A percentile compares a stretch with the other conserved stretches of the same genome.
These are phyloP conservation scores for Coccomyxa subellipsoidea DNA, from an alignment of 163 green algal genomes.

Conservation along the genomic window DNA sequence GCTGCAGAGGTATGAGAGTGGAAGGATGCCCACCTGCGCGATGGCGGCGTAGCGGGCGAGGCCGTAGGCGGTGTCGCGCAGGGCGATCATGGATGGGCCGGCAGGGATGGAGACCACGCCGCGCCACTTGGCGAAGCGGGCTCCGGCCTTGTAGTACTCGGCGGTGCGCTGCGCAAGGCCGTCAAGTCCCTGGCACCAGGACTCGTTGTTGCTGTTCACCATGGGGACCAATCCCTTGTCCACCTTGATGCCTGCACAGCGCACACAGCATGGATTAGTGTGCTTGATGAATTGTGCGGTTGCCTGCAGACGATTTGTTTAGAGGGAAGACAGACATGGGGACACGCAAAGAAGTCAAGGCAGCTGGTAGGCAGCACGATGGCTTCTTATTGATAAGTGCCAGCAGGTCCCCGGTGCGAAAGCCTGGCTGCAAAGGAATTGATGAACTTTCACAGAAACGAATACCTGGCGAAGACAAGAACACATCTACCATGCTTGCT, in stretches of 20 bases:
- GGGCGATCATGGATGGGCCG: conserved; percentile 84
- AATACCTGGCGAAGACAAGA: too few relatives aligned
- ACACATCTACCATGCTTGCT: too few relatives aligned
- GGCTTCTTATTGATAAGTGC: too few relatives aligned
- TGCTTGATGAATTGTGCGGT: too few relatives aligned
- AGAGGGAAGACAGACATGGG: neutral
- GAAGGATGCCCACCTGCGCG: conserved; percentile 57
- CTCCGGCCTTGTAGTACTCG: conserved; percentile 98
- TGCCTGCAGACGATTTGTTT: too few relatives aligned
- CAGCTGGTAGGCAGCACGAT: too few relatives aligned
- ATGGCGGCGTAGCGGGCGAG: conserved; percentile 98
- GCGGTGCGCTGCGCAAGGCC: conserved; percentile 88
- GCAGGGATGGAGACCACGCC: conserved; percentile 91
- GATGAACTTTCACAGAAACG: too few relatives aligned
- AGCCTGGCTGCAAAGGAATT: too few relatives aligned
- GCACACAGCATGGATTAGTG: neutral
- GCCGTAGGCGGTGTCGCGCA: conserved; percentile 87
- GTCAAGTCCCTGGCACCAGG: conserved; percentile 98
- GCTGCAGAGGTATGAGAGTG: neutral
- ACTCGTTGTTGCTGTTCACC: conserved; percentile 91
- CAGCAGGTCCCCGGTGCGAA: too few relatives aligned
- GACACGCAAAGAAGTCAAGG: neutral
- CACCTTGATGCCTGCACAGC: conserved; percentile 79
- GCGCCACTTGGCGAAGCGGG: conserved; percentile 96
- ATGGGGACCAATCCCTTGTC: conserved; percentile 96